Evolutionary conservation across 345 rosid genomes (phyloP), one percentile per base, ranked within the genome.

Genomic region (Lumnitzera littorea): DNA sequence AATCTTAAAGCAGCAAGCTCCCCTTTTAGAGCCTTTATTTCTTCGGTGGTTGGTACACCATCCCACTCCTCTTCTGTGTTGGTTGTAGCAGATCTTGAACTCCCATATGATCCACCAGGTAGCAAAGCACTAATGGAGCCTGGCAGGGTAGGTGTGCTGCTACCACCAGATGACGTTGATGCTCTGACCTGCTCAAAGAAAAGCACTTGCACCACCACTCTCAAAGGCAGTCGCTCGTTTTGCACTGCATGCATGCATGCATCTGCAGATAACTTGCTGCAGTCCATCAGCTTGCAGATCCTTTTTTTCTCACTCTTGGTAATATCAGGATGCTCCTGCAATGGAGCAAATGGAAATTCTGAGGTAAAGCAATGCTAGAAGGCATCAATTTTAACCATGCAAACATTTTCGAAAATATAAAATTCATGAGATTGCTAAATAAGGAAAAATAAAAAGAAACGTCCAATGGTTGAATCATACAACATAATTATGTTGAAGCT

Each of bases 41-140:
- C 94, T 57, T 86, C 94, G 0, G 81, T 86, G 57, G 89, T 82
- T 12, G 94, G 84, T 10, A 84, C 72, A 0, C 87, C 82, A 60
- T 87, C 98, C 95, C 94, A 92, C n/a, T 87, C 96, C 67, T 87
- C 96, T 62, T 85, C 98, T 0, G 91, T 83, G 78, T 86, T 89
- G 9, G 92, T 87, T 8, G 95, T 82, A 0, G 81, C 77, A 3
- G 96, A 79, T 71, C 89, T 85, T 1, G 98, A 92, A 77, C 96
- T 92, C 48, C 94, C 92, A 47, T 79, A 81, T 56, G 95, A 89
- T 36, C 86, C 86, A 0, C 82, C 85, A 0, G 84, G 89, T 25
- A 79, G 68, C 24, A 79, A 58, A 46, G 85, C 70, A 20, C 70
- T 57, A 8, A 78, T 68, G 36, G 84, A 69, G 49, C 84, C 80